Conservation (phyloP, 768 basidiomycete species). For the Tulasnella sp. region DNA sequence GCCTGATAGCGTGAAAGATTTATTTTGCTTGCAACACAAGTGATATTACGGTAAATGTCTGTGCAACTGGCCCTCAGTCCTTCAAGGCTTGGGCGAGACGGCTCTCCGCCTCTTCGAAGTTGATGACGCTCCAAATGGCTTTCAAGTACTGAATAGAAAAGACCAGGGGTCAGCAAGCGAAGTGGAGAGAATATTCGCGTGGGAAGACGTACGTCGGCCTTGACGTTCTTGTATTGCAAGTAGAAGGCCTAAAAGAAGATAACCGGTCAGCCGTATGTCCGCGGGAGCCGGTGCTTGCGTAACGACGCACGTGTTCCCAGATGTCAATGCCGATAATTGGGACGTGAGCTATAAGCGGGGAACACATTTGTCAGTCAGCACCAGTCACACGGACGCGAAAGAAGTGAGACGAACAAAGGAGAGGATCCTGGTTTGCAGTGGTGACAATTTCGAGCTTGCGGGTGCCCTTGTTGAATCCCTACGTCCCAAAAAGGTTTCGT, state of each 20-base stretch:
- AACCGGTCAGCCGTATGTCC: background rate
- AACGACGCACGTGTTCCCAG: constrained; percentile 79
- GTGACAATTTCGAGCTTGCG: constrained; percentile 86
- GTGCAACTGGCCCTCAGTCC: background rate
- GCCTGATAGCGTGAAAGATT: background rate
- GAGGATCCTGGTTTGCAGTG: constrained; percentile 94
- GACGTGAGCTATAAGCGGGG: constrained; percentile 54
- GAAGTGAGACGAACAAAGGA: constrained; percentile 46
- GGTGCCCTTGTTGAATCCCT: constrained; percentile 65
- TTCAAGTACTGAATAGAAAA: constrained; percentile 66
- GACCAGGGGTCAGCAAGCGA: background rate
- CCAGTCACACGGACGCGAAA: background rate
- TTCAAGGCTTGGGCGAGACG: constrained; percentile 41
- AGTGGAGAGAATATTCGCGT: background rate
- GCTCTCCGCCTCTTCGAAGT: constrained; percentile 87
- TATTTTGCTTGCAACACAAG: constrained; percentile 5
- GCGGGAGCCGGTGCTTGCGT: background rate
- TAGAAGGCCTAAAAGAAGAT: constrained; percentile 58
- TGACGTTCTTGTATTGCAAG: constrained; percentile 81
- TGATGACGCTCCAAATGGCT: constrained; percentile 94
- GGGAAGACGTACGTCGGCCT: constrained; percentile 70
- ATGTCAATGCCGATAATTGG: constrained; percentile 96
- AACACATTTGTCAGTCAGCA: background rate
- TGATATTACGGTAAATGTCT: background rate
- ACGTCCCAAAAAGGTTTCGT: background rate